Evolutionary conservation across 345 rosid genomes (phyloP).

Genomic region (Angophora floribunda): DNA sequence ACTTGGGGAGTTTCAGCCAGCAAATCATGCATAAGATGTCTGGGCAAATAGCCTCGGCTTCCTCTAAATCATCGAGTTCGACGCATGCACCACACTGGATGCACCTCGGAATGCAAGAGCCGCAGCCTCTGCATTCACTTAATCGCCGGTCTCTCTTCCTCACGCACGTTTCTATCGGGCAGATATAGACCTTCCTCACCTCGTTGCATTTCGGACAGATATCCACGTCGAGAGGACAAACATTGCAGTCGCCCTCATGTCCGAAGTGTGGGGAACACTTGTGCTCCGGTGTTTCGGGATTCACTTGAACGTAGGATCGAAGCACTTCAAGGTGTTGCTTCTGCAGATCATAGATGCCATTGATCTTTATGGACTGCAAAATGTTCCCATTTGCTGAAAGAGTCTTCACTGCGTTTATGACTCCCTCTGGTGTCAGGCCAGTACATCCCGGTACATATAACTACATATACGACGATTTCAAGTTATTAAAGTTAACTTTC

Average conservation of each 20-base stretch:
- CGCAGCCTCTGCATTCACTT: slow-evolving; percentile 46
- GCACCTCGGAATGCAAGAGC: slow-evolving; percentile 53
- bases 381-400: slow-evolving; percentile 16
- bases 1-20: slow-evolving; percentile 73
- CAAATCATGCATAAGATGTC: slow-evolving; percentile 50
- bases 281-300: background rate
- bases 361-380: slow-evolving; percentile 30
- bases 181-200: slow-evolving; percentile 45
- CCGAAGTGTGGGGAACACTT: background rate
- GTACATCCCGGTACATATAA: slow-evolving; percentile 52
- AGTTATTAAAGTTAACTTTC: background rate
- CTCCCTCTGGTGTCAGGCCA: slow-evolving; percentile 60
- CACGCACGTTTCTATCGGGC: slow-evolving; percentile 37
- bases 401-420: slow-evolving; percentile 39
- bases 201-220: slow-evolving; percentile 56
- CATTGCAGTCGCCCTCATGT: background rate
- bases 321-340: slow-evolving; percentile 45
- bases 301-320: slow-evolving; percentile 9
- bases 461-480: slow-evolving; percentile 13
- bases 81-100: slow-evolving; percentile 56
- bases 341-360: slow-evolving; percentile 37
- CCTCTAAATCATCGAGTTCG: slow-evolving; percentile 28
- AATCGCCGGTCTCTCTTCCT: background rate
- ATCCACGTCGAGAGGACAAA: slow-evolving; percentile 33
- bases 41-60: slow-evolving; percentile 36